Evolutionary conservation across 257 asterid genomes (phyloP).

Genomic region (Solanum corneliomulleri): DNA sequence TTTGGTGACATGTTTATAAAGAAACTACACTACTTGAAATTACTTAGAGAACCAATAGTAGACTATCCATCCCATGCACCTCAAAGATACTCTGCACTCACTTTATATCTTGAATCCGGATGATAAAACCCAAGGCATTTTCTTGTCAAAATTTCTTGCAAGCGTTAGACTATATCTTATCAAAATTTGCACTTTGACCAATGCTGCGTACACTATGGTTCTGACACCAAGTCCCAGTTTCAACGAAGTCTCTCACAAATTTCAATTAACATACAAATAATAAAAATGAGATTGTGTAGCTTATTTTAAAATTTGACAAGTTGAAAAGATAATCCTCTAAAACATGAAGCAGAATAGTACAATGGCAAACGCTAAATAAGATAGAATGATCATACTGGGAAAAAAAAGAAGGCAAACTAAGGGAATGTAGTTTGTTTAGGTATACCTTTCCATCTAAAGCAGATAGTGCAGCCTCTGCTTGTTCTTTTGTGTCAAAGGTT

Average conservation of each 20-base stretch:
- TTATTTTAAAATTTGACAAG: background rate
- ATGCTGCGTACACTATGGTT: background rate
- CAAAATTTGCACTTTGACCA: background rate
- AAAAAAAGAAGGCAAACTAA: background rate
- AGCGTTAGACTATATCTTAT: background rate
- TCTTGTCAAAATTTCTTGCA: background rate
- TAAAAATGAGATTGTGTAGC: background rate
- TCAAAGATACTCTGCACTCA: background rate
- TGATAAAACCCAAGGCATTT: background rate
- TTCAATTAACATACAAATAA: background rate
- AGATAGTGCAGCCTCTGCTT: slow-evolving; percentile 70
- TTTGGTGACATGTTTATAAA: background rate
- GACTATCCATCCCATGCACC: background rate
- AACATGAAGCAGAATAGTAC: background rate
- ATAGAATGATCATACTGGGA: background rate
- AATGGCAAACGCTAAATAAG: background rate
- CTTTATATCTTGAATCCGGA: background rate
- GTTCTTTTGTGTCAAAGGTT: slow-evolving; percentile 71
- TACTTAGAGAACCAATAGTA: background rate
- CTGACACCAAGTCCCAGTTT: background rate
- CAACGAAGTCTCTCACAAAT: background rate
- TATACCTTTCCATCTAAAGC: slow-evolving; percentile 63
- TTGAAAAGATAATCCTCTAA: background rate
- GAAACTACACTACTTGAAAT: background rate
- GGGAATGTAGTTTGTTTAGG: background rate